Evolutionary conservation across 768 basidiomycete species (phyloP), one percentile per base, ranked within the genome.

Genomic region (Amanita exitialis): DNA sequence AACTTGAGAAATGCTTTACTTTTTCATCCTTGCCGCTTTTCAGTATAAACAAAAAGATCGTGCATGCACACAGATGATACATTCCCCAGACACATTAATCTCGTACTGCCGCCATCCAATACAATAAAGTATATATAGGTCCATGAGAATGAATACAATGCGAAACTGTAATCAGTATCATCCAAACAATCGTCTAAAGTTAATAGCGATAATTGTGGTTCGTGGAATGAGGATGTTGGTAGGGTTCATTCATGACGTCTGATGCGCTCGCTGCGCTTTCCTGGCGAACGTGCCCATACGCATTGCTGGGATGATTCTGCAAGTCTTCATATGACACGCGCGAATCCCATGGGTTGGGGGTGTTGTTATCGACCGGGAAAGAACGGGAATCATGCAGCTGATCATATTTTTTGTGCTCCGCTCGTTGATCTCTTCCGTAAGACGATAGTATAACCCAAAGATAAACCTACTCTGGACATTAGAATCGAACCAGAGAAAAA

Each of bases 321-420:
- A 62, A 56, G 37, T 57, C 57, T 18, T 71, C 72, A 52, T 53
- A 73, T 62, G 83, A 81, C 42, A 70, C 68, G 49, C 82, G 73
- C 23, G 77, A 69, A 51, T 86, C 79, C 83, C 85, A 90, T n/a
- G 82, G 75, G 59, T 83, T 74, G 8, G 80, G 79, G 30, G 84
- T 82, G 44, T 59, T 71, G 16, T 49, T 49, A 56, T 85, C 80
- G 56, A 69, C 68, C 28, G 72, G 76, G 51, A 79, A 63, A 44
- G 76, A 73, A 56, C 71, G 71, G 10, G 78, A 66, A 56, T 83
- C 82, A 61, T 82, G 81, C 51, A 89, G 72, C 21, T 79, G 77
- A 59, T 86, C 82, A 60, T 90, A 93, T 59, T 85, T 82, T 55
- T 77, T 77, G 62, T 91, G 89, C 59, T 92, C 90, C n/a, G 70